A percentile compares a stretch with the other conserved stretches of the same genome.
These are phyloP conservation scores for Filosporella fistucella DNA, from an alignment of 495 filamentous ascomycete species.

Conservation along the genomic window DNA sequence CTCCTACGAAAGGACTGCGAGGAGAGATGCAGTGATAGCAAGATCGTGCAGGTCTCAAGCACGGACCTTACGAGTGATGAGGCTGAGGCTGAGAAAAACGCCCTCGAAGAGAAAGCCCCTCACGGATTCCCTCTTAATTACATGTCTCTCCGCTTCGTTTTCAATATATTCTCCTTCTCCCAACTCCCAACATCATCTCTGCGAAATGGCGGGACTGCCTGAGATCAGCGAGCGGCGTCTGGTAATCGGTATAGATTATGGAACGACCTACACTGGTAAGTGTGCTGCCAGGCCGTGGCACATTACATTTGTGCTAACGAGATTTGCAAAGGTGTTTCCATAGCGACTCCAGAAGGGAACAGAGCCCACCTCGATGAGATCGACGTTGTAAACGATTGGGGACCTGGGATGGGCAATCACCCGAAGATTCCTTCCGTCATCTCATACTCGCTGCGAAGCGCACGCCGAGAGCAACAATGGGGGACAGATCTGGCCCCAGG, in stretches of 20 bases:
- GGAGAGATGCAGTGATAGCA: too few species aligned
- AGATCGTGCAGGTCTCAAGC: too few species aligned
- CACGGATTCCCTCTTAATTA: too few species aligned
- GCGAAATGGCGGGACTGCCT: too few species aligned
- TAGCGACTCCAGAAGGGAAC: conserved; percentile 5
- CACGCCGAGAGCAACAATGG: conserved; percentile 5
- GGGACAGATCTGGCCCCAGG: conserved; percentile 7
- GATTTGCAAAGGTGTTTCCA: conserved; percentile 2
- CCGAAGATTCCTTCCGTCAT: conserved; percentile 15
- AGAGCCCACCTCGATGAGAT: conserved; percentile 3
- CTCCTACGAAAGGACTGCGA: too few species aligned
- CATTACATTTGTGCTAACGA: background rate
- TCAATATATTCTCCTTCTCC: too few species aligned
- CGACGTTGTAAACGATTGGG: conserved; percentile 10
- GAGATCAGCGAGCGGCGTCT: conserved; percentile 1
- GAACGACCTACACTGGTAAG: conserved; percentile 19
- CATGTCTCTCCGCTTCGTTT: too few species aligned
- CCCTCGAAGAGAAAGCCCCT: too few species aligned
- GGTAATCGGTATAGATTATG: conserved; percentile 17
- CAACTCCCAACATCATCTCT: too few species aligned
- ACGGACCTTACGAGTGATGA: too few species aligned
- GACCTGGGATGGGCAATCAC: background rate
- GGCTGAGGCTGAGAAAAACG: too few species aligned
- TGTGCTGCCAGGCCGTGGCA: too few species aligned
- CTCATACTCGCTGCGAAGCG: conserved; percentile 6